These are phyloP conservation scores for Lecanosticta acicola DNA, from an alignment of 2,329 filamentous ascomycete species.

Conservation along the genomic window DNA sequence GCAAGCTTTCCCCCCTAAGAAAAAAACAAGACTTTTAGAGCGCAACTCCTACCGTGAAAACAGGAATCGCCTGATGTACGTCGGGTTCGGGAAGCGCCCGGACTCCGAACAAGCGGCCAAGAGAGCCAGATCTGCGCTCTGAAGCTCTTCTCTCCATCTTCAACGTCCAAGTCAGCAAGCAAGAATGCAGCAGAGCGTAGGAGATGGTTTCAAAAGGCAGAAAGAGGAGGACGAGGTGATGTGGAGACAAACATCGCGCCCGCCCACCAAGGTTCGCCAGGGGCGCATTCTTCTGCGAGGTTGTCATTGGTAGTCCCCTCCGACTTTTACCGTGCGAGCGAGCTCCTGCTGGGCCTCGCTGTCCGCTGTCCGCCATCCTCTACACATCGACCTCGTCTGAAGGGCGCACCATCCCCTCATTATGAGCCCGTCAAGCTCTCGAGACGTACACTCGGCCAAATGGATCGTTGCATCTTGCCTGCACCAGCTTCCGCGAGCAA, in stretches of 20 bases:
- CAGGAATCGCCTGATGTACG: too few species aligned
- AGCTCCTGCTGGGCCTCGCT: neutral
- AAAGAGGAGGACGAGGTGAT: neutral
- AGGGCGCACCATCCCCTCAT: neutral
- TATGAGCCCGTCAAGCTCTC: neutral
- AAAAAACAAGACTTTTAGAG: too few species aligned
- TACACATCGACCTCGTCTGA: neutral
- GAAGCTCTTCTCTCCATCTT: too few species aligned
- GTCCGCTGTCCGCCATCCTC: neutral
- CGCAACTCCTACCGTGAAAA: too few species aligned
- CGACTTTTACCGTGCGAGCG: neutral
- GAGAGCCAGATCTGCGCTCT: too few species aligned
- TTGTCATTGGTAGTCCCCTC: neutral
- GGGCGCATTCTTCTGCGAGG: neutral
- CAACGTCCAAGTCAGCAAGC: too few species aligned
- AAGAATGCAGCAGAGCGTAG: neutral
- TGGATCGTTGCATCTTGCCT: neutral
- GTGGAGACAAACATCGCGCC: neutral
- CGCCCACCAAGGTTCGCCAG: neutral
- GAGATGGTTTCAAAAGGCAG: neutral
- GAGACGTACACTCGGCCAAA: neutral
- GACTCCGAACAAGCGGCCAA: too few species aligned
- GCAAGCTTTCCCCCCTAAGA: too few species aligned
- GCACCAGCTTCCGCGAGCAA: neutral
- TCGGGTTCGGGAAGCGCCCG: too few species aligned